Evolutionary conservation across 225 moss, liverwort and hornwort species (phyloP).

Genomic region (Marchantia paleacea): DNA sequence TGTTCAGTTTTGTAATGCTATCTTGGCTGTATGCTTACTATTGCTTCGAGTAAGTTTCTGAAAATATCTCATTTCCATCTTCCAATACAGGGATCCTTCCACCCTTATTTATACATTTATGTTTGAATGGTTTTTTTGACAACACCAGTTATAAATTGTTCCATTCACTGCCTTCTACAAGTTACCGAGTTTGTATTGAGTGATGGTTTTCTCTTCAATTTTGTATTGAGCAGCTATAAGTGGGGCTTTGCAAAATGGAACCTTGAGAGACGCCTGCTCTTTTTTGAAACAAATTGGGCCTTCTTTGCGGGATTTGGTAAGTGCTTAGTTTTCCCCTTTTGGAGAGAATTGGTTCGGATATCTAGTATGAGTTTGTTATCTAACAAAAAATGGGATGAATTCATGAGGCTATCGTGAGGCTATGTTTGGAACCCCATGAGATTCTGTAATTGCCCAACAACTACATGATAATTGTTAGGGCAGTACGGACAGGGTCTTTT

Average conservation of each 20-base stretch:
- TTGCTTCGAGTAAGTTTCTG: conserved; percentile 83
- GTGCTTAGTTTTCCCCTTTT: conserved; percentile 1
- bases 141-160: no score
- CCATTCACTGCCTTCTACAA: not conserved
- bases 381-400: no score
- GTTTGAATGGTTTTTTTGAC: not conserved
- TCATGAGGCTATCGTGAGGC: no score
- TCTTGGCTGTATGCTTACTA: conserved; percentile 99
- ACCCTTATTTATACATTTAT: not conserved
- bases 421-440: no score
- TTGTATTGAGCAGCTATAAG: conserved; percentile 65
- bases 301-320: conserved; percentile 98
- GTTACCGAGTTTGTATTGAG: not conserved
- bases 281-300: conserved; percentile 98
- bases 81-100: not conserved
- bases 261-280: conserved; percentile 78
- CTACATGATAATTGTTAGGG: no score
- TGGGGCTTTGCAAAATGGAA: conserved; percentile 95
- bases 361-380: no score
- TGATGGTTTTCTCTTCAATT: not conserved
- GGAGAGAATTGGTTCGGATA: not conserved
- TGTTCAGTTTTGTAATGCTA: conserved; percentile 74
- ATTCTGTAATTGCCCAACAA: no score
- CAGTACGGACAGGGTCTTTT: no score
- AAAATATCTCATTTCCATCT: not conserved